Evolutionary conservation across 768 basidiomycete species (phyloP).

Genomic region (Terana coerulea): DNA sequence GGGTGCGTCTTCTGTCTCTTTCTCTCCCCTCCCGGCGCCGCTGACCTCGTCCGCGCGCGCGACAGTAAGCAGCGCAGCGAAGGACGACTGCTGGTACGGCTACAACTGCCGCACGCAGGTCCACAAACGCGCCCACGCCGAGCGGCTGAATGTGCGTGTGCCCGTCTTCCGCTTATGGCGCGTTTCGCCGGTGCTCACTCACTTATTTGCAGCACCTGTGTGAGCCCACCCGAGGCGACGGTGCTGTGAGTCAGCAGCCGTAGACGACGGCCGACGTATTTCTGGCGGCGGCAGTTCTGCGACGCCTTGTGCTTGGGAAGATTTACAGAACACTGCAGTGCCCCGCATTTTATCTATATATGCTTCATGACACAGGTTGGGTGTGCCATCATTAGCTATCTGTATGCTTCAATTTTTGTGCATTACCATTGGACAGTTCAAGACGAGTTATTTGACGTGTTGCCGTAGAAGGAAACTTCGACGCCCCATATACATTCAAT

Average conservation of each 20-base stretch:
- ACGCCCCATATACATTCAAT: too few species aligned
- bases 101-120: conserved; percentile 33
- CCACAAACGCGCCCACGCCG: conserved; percentile 24
- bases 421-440: too few species aligned
- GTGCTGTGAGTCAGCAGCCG: neutral
- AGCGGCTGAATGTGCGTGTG: conserved; percentile 27
- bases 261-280: too few species aligned
- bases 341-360: too few species aligned
- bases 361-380: too few species aligned
- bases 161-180: neutral
- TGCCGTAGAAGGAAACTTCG: too few species aligned
- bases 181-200: neutral
- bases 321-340: too few species aligned
- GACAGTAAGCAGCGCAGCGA: conserved; percentile 15
- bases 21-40: neutral
- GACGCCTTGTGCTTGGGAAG: too few species aligned
- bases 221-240: conserved; percentile 11
- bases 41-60: neutral
- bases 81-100: conserved; percentile 35
- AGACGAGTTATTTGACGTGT: too few species aligned
- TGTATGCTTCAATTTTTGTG: too few species aligned
- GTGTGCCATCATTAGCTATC: too few species aligned
- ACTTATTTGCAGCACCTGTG: conserved; percentile 15
- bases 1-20: conserved; percentile 4
- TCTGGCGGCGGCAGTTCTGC: too few species aligned